Conservation (phyloP, 1,139 yeast genomes). For the Protomyces macrosporus region DNA sequence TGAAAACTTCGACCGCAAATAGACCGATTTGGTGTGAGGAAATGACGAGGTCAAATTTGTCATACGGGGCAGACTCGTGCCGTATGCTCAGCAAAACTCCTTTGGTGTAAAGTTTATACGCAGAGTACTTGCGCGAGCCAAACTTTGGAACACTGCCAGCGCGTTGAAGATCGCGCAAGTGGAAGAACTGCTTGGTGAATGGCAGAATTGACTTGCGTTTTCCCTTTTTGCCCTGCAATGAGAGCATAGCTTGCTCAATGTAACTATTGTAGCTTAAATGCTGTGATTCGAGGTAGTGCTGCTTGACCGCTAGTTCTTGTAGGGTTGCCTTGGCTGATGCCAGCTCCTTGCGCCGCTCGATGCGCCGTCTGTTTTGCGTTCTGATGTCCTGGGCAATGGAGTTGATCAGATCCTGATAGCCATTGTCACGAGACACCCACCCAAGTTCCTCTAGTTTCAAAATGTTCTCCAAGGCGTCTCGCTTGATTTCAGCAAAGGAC, state of each 20-base stretch:
- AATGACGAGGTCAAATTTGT: constrained; percentile 68
- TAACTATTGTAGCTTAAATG: constrained; percentile 63
- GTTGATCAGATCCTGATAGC: constrained; percentile 73
- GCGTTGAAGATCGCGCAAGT: constrained; percentile 64
- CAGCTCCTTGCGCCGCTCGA: constrained; percentile 58
- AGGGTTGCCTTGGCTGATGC: constrained; percentile 57
- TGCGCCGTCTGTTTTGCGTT: constrained; percentile 66
- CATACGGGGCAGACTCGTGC: constrained; percentile 50
- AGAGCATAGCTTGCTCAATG: constrained; percentile 59
- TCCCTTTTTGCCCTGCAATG: constrained; percentile 53
- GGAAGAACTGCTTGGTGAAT: constrained; percentile 74
- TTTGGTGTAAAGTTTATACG: constrained; percentile 68
- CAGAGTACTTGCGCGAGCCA: constrained; percentile 78
- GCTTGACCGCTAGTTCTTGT: constrained; percentile 57
- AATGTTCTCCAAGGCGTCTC: constrained; percentile 66
- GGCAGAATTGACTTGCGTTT: constrained; percentile 51
- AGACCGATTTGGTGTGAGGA: constrained; percentile 69
- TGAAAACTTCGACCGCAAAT: constrained; percentile 63
- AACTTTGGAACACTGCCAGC: constrained; percentile 66
- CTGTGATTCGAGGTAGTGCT: constrained; percentile 55
- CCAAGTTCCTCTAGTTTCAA: constrained; percentile 71
- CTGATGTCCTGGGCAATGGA: constrained; percentile 81
- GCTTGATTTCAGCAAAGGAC: constrained; percentile 71
- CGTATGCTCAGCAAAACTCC: constrained; percentile 56
- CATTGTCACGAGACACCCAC: constrained; percentile 57